Conservation (phyloP, 495 filamentous ascomycete species). For the Penicillium lividum region DNA sequence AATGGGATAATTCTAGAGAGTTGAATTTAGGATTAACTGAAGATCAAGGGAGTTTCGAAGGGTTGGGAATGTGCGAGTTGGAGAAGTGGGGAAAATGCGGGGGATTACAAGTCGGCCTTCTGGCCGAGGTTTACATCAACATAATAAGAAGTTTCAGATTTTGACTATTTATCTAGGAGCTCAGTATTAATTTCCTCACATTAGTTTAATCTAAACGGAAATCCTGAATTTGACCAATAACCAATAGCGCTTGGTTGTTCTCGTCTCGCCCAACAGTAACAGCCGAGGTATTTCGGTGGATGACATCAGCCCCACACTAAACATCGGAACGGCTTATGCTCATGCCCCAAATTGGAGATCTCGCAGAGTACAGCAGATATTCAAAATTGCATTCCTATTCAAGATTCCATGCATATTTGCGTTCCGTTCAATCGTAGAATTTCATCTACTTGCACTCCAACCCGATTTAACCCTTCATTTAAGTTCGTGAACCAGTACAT, state of each 20-base stretch:
- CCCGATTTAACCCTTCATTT: not conserved
- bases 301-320: slow-evolving; percentile 1
- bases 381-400: not conserved
- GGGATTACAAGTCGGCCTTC: slow-evolving; percentile 28
- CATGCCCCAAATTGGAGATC: slow-evolving; percentile 6
- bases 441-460: not conserved
- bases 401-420: not conserved
- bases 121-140: slow-evolving; percentile 17
- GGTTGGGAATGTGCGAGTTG: slow-evolving; percentile 21
- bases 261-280: not conserved
- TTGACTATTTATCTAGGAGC: not conserved
- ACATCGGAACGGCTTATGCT: not conserved
- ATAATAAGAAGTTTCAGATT: not conserved
- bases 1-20: not conserved
- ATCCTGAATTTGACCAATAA: too few species aligned
- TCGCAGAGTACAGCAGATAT: not conserved
- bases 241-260: not conserved
- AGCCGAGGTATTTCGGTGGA: slow-evolving; percentile 6
- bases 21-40: not conserved
- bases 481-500: not conserved
- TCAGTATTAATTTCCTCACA: not conserved
- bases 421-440: not conserved
- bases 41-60: slow-evolving; percentile 15
- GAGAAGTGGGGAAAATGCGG: slow-evolving; percentile 32
- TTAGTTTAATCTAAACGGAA: not conserved